Base-by-base conservation (phyloP, 805 yeast species). In the Myxozyma mucilagina region DNA sequence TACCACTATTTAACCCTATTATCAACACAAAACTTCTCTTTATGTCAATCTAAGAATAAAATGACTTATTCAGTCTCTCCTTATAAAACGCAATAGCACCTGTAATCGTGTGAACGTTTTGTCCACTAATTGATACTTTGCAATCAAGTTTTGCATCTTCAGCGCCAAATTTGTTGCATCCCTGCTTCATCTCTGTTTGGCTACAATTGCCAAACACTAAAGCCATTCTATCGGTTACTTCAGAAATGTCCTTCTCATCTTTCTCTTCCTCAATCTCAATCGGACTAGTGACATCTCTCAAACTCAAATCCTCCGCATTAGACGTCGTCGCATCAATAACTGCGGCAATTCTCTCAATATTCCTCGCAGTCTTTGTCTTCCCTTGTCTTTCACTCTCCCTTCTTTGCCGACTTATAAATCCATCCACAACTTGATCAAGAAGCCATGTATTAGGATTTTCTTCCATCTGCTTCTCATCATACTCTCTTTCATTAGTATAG, bases 31-130 rank as follows among this genome's bases (percentile, higher is more conserved):
- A 3, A 4, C n/a, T 24, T 11, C n/a, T n/a, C 20, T n/a, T 6
- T n/a, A 10, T 1, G 14, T 38, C 7, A 4, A 20, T 14, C 9
- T 24, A 50, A 16, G 38, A 35, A 50, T 50, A 50, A 50, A 50
- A 50, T 35, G 47, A 50, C 13, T 44, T 35, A 24, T 50, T 50
- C 38, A 38, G 14, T 18, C 11, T 38, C 9, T 34, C 45, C 4
- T 45, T 34, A 29, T 50, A 50, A 29, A 24, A 50, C 18, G 18
- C 24, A 7, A 32, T 50, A 39, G 54, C 54, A 1, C 54, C 54
- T 24, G 45, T 38, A 13, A 50, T 31, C 20, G 36, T 14, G 39
- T 38, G 45, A 11, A 36, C 54, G 20, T 44, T 44, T 24, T 24
- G 29, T 24, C 29, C 29, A 24, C 29, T 24, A 24, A 24, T 3